phyloP scores from a whole-genome alignment of 164 flowering plant genomes.

The Magnolia changhungtana region DNA sequence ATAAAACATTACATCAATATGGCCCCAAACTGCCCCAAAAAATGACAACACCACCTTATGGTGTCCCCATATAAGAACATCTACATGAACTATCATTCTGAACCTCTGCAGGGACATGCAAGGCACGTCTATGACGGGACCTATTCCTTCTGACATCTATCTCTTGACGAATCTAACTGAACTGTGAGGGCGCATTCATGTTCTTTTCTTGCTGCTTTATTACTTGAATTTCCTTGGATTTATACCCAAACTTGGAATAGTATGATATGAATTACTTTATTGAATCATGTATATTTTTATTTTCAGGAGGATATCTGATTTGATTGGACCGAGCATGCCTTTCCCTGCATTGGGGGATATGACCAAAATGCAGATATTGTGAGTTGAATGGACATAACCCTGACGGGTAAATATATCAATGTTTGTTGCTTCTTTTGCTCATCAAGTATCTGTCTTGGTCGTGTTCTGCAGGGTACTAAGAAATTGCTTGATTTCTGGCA shows the following conservation, averaged over 20 bases:
- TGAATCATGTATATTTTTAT: neutral
- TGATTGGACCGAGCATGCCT: constrained; percentile 33
- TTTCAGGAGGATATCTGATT: constrained; percentile 66
- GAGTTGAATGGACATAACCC: constrained; percentile 24
- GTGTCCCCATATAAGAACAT: too few species aligned
- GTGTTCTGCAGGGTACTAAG: constrained; percentile 47
- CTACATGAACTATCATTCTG: neutral
- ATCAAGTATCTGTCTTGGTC: neutral
- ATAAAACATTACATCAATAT: too few species aligned
- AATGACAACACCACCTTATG: too few species aligned
- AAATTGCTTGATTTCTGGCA: constrained; percentile 52
- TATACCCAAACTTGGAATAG: neutral
- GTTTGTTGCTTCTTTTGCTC: neutral
- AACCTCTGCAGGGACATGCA: constrained; percentile 51
- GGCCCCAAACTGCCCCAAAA: too few species aligned
- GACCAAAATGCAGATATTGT: constrained; percentile 39
- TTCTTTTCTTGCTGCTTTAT: neutral
- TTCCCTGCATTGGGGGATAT: constrained; percentile 49
- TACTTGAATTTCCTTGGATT: neutral
- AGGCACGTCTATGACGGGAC: constrained; percentile 68
- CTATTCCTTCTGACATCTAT: constrained; percentile 56
- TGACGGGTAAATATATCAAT: neutral
- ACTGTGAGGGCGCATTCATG: constrained; percentile 9
- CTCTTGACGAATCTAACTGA: constrained; percentile 31
- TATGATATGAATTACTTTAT: neutral